phyloP scores from a whole-genome alignment of 2,329 filamentous ascomycete genomes.

The Colletotrichum sp. region DNA sequence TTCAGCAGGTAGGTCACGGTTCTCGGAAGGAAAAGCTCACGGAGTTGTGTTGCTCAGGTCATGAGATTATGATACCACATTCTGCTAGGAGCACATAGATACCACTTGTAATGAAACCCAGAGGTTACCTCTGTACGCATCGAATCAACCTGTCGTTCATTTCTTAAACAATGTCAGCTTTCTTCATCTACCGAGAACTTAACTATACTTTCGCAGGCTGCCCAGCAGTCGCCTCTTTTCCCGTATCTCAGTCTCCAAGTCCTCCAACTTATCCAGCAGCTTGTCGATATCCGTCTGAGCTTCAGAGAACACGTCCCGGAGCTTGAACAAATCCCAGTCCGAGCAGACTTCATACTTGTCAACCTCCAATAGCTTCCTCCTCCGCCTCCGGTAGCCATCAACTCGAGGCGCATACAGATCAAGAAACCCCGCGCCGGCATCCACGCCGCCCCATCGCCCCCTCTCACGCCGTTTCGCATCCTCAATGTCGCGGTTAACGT shows the following conservation, averaged over 20 bases:
- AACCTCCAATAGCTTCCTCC: slow-evolving; percentile 45
- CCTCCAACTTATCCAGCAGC: background rate
- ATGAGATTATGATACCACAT: slow-evolving; percentile 16
- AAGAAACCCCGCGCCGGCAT: background rate
- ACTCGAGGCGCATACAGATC: slow-evolving; percentile 56
- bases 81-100: slow-evolving; percentile 14
- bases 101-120: background rate
- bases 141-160: background rate
- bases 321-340: background rate
- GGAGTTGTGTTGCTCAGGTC: slow-evolving; percentile 3
- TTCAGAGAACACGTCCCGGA: background rate
- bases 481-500: slow-evolving; percentile 57
- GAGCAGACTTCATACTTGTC: background rate
- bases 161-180: background rate
- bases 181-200: background rate
- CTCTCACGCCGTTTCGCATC: slow-evolving; percentile 41
- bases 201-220: background rate
- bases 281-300: background rate
- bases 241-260: background rate
- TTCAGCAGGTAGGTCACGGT: background rate
- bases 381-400: slow-evolving; percentile 74
- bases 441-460: background rate
- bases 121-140: background rate
- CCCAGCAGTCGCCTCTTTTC: background rate
- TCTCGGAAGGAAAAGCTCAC: background rate